Base-by-base conservation (phyloP, 2,329 filamentous ascomycete genomes). In the Arthrobotrys musiformis region DNA sequence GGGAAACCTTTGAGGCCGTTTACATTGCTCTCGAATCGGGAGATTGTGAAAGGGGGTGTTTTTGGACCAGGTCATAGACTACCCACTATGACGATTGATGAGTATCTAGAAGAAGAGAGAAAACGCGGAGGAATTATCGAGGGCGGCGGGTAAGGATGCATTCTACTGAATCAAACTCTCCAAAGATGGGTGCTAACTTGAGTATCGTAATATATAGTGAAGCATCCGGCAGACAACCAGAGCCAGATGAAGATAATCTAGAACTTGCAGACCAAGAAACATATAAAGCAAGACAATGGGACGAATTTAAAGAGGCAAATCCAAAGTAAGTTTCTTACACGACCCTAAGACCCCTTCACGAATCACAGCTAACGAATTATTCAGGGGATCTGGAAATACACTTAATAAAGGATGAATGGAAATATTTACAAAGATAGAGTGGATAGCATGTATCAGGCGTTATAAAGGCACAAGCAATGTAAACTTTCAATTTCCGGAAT, bases 21-120 rank as follows among this genome's bases (percentile, higher is more conserved):
- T 82, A 97, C 93, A 0, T 86, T 99, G 22, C 86, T 96, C 3
- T 90, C 91, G 74, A 91, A 87, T 79, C 88, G 95, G 40, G 89
- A 93, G 78, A 90, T 93, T 78, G 84, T 97, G 74, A 89, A 90
- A 76, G 87, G 90, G 73, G 91, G 91, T 1, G 94, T 99, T 0
- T 99, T 99, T 84, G 88, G 92, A 68, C 89, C 93, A 0, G 93
- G 95, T 6, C 95, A 99, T 83, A 97, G 93, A 84, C 85, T 99
- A 73, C 95, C 95, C 0, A 98, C 95, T 2, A 98, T 99, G 95
- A 92, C 90, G 0, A 97, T 99, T 78, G 95, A 99, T 81, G 95
- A 99, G 85, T 99, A 98, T 82, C 86, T 99, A 15, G 95, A 96
- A 63, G 94, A 98, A 84, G 95, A 98, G 85, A 88, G 88, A 82